A percentile compares a stretch with the other conserved stretches of the same genome.
phyloP scores from a whole-genome alignment of 2,329 filamentous ascomycete genomes.

The Penicillium decumbens region DNA sequence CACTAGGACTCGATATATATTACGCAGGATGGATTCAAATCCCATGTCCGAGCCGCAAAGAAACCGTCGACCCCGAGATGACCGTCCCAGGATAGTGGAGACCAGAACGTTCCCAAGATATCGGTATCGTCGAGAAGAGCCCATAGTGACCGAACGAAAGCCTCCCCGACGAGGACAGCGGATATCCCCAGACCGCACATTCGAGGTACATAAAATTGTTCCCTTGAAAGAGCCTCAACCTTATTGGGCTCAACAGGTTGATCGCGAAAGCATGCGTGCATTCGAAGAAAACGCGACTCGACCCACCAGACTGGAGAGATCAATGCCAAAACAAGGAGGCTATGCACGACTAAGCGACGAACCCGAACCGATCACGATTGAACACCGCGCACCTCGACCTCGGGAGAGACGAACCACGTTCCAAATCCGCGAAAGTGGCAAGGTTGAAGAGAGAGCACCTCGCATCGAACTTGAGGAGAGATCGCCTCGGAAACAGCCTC shows the following conservation, averaged over 20 bases:
- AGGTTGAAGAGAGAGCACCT: background rate
- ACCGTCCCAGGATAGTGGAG: background rate
- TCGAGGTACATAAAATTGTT: too few relatives aligned
- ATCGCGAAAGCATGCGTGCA: background rate
- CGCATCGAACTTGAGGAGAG: background rate
- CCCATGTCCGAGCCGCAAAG: background rate
- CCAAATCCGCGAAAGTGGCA: background rate
- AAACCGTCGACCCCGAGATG: background rate
- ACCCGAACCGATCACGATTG: background rate
- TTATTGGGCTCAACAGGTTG: background rate
- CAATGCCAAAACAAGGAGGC: background rate
- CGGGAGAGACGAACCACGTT: background rate
- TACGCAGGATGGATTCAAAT: background rate
- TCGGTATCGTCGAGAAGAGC: constrained; percentile 16
- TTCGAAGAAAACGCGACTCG: background rate
- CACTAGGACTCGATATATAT: background rate
- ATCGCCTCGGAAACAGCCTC: background rate
- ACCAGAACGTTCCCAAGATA: background rate
- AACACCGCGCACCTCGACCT: background rate
- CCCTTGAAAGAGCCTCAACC: background rate
- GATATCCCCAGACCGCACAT: background rate
- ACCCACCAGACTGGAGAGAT: background rate
- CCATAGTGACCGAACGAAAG: constrained; percentile 19
- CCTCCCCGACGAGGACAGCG: constrained; percentile 9
- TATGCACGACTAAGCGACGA: background rate